Conservation (phyloP, 805 yeast species). For the Schwanniomyces sp. region DNA sequence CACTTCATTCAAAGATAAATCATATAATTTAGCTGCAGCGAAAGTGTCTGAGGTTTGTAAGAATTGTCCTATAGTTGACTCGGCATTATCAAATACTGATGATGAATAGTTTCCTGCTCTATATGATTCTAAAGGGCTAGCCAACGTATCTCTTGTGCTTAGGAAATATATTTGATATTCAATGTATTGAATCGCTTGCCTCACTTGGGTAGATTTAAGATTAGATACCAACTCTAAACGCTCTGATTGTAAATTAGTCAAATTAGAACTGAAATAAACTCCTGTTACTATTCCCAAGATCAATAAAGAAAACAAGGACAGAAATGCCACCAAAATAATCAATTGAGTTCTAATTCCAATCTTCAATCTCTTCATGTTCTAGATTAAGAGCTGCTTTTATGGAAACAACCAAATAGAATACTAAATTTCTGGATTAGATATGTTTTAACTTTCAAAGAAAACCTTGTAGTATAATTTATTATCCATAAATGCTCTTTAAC, state of each 20-base stretch:
- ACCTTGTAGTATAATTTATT: not conserved
- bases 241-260: slow-evolving; percentile 63
- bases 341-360: slow-evolving; percentile 77
- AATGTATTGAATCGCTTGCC: slow-evolving; percentile 60
- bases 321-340: slow-evolving; percentile 65
- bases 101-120: slow-evolving; percentile 71
- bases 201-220: slow-evolving; percentile 75
- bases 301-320: slow-evolving; percentile 67
- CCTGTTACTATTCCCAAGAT: slow-evolving; percentile 74
- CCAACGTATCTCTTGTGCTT: slow-evolving; percentile 59
- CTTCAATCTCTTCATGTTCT: slow-evolving; percentile 39
- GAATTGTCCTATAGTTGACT: slow-evolving; percentile 52
- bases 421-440: not conserved
- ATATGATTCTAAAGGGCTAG: slow-evolving; percentile 57
- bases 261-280: slow-evolving; percentile 65
- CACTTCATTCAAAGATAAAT: slow-evolving; percentile 52
- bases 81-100: slow-evolving; percentile 44
- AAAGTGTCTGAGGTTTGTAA: slow-evolving; percentile 63
- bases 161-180: slow-evolving; percentile 72
- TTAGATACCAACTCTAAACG: slow-evolving; percentile 77
- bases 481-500: not conserved
- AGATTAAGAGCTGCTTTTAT: not conserved
- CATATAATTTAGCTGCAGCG: slow-evolving; percentile 66
- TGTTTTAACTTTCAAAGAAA: not conserved
- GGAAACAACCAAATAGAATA: not conserved